phyloP scores from a whole-genome alignment of 2,329 filamentous ascomycete species.

The Cladosporium sp. region DNA sequence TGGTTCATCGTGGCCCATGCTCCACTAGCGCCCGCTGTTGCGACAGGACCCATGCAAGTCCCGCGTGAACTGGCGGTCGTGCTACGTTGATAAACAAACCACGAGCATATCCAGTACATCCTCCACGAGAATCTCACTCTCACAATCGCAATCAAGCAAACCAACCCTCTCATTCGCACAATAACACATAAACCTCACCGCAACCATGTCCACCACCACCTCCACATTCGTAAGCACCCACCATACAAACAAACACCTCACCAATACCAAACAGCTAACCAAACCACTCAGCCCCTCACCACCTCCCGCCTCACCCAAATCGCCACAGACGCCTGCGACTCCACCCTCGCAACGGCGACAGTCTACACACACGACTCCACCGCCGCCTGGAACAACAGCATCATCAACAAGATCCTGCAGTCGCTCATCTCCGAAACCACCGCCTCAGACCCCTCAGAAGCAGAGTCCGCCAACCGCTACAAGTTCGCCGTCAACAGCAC shows the following conservation, averaged over 20 bases:
- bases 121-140: background rate
- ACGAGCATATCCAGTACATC: background rate
- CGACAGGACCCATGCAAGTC: background rate
- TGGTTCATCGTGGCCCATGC: background rate
- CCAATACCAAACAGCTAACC: background rate
- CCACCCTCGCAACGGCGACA: slow-evolving; percentile 67
- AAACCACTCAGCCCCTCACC: slow-evolving; percentile 61
- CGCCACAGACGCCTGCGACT: slow-evolving; percentile 78
- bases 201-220: slow-evolving; percentile 1
- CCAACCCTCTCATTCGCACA: background rate
- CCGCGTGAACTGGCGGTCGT: background rate
- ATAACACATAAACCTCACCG: background rate
- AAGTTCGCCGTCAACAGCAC: slow-evolving; percentile 98
- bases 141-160: too few relatives aligned
- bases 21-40: background rate
- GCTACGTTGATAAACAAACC: slow-evolving; percentile 4
- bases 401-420: slow-evolving; percentile 80
- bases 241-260: background rate
- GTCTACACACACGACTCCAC: slow-evolving; percentile 86
- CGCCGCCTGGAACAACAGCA: slow-evolving; percentile 81
- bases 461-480: slow-evolving; percentile 54
- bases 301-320: slow-evolving; percentile 78
- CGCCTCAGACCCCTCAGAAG: slow-evolving; percentile 38
- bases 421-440: slow-evolving; percentile 69
- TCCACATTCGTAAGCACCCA: slow-evolving; percentile 2